phyloP scores from a whole-genome alignment of 1,284 basidiomycete species.

The Boletellus sp. region DNA sequence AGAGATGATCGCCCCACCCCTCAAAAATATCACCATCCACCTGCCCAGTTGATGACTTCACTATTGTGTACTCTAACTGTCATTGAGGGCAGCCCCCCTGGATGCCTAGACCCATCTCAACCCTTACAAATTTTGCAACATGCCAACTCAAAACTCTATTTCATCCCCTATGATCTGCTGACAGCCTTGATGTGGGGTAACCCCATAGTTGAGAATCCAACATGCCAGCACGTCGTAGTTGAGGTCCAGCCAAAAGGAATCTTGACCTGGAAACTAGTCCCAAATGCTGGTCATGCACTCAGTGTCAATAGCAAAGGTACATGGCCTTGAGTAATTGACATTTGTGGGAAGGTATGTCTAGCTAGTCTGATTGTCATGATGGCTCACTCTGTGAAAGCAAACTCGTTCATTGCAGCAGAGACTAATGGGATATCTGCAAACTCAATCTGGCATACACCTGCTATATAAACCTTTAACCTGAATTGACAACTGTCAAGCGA shows the following conservation, averaged over 20 bases:
- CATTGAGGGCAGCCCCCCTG: too few species aligned
- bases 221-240: not conserved
- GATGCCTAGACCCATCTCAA: too few species aligned
- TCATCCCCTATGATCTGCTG: not conserved
- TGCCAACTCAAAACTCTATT: too few species aligned
- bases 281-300: not conserved
- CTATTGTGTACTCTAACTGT: too few species aligned
- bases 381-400: not conserved
- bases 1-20: too few species aligned
- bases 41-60: too few species aligned
- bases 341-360: not conserved
- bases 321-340: not conserved
- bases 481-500: not conserved
- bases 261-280: not conserved
- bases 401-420: constrained; percentile 2
- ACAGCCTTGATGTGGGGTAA: not conserved
- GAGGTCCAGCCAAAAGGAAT: not conserved
- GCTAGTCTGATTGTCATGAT: not conserved
- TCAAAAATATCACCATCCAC: too few species aligned
- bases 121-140: too few species aligned
- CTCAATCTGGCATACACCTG: constrained; percentile 1
- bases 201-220: not conserved
- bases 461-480: not conserved
- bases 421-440: constrained; percentile 8
- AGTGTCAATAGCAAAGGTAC: not conserved